Evolutionary conservation across 352 stramenopile species (phyloP).

Genomic region (Phytophthora constricta): DNA sequence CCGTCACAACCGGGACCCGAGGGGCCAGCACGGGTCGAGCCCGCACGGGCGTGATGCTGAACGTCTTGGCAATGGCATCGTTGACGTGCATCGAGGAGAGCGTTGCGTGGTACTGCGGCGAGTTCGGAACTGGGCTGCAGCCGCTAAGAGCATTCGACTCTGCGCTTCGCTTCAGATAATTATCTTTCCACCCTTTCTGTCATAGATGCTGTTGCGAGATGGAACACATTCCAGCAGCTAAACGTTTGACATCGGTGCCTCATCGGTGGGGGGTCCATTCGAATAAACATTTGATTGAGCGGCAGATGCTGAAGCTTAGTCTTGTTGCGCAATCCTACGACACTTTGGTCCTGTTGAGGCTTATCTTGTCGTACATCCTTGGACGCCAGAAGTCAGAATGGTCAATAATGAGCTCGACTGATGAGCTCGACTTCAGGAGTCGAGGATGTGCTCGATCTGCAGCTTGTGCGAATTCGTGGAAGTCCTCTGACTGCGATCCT

Average conservation of each 20-base stretch:
- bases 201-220: slow-evolving; percentile 10
- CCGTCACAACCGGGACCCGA: slow-evolving; percentile 15
- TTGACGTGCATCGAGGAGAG: slow-evolving; percentile 4
- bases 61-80: slow-evolving; percentile 21
- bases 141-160: background rate
- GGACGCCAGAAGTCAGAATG: background rate
- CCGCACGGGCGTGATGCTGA: slow-evolving; percentile 25
- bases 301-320: no score
- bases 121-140: slow-evolving; percentile 9
- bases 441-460: slow-evolving; percentile 29
- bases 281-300: no score
- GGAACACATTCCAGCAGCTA: no score
- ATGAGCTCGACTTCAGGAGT: background rate
- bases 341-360: background rate
- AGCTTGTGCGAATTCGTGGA: slow-evolving; percentile 17
- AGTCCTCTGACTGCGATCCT: slow-evolving; percentile 10
- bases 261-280: no score
- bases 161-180: slow-evolving; percentile 24
- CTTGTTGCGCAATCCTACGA: no score
- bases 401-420: background rate
- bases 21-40: slow-evolving; percentile 24
- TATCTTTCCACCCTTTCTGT: background rate
- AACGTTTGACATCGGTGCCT: no score
- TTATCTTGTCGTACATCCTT: background rate
- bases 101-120: background rate